Evolutionary conservation across 2,329 filamentous ascomycete species (phyloP), one percentile per base, ranked within the genome.

Genomic region (Fusarium gaditjirri): DNA sequence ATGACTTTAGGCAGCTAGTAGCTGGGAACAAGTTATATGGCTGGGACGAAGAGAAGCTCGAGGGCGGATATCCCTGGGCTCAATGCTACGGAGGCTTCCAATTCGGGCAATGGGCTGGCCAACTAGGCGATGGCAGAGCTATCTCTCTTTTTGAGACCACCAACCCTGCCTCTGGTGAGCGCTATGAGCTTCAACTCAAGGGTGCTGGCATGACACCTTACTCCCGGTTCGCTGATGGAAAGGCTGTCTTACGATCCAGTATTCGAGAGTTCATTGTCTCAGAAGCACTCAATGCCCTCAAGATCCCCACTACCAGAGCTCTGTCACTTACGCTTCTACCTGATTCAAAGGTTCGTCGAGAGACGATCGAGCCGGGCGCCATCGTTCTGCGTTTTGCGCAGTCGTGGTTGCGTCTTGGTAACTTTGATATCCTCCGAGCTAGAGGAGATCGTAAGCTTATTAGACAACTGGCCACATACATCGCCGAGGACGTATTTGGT

Each of bases 221-320:
- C 83, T 97, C 94, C 42, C 92, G 96, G 7, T 99, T 99, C 75
- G 96, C 96, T 29, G 96, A 99, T 80, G 96, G 96, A 35, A 95
- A 96, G 80, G 96, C 96, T 2, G 96, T 99, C 6, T 84, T 99
- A 56, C 87, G 96, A 68, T 97, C 94, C 33, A 97, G 94, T 78
- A 97, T 99, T 75, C 89, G 96, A 68, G 96, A 99, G 83, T 99
- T 96, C 75, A 85, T 99, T 46, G 95, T 97, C 25, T 97, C 93
- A 53, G 96, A 99, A 84, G 91, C 92, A 31, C 88, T 99, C 46
- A 90, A 98, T 80, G 94, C 94, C 2, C 88, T 99, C 5, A 86
- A 89, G 2, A 95, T 99, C 68, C 95, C 95, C 1, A 93, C 91
- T 0, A 99, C 96, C 1, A 87, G 96, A 65, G 96, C 96, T 0